Percentiles rank a stretch among this genome's conserved stretches.
phyloP scores from a whole-genome alignment of 1,139 yeast genomes.

The Suhomyces bokatorum region DNA sequence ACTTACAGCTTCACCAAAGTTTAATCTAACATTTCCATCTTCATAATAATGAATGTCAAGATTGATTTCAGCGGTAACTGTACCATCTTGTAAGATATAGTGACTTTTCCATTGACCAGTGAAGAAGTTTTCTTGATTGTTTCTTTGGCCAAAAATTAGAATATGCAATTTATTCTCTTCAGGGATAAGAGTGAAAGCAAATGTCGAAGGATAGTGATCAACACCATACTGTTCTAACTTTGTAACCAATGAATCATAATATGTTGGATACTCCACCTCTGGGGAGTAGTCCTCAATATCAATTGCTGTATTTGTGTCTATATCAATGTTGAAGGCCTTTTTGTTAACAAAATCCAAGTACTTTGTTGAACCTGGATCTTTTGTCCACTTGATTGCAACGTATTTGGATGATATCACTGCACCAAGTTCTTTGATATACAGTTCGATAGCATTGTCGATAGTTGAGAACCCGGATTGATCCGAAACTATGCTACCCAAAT shows the following conservation, averaged over 20 bases:
- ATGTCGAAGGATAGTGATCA: constrained; percentile 55
- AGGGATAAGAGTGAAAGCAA: constrained; percentile 48
- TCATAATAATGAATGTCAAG: constrained; percentile 91
- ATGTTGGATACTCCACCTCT: constrained; percentile 27
- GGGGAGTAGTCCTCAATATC: constrained; percentile 49
- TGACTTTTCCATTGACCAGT: constrained; percentile 86
- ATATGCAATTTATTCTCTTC: constrained; percentile 24
- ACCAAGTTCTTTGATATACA: constrained; percentile 31
- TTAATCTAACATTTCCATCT: constrained; percentile 90
- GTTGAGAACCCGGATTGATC: constrained; percentile 17
- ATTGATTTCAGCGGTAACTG: constrained; percentile 53
- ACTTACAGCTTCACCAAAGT: constrained; percentile 47
- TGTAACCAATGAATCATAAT: constrained; percentile 30
- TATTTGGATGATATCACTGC: constrained; percentile 32
- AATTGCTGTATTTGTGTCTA: constrained; percentile 42
- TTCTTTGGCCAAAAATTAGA: constrained; percentile 66
- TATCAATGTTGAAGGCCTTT: constrained; percentile 63
- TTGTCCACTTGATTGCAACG: constrained; percentile 39
- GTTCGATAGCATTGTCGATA: constrained; percentile 33
- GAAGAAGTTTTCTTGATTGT: constrained; percentile 78
- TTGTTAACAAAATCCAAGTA: constrained; percentile 43
- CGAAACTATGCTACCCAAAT: constrained; percentile 26
- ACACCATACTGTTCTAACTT: constrained; percentile 42
- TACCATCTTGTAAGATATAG: constrained; percentile 45
- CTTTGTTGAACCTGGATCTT: constrained; percentile 35